These are phyloP conservation scores for Penicillium hesseltinei DNA, from an alignment of 2,329 filamentous ascomycete species.

Conservation along the genomic window DNA sequence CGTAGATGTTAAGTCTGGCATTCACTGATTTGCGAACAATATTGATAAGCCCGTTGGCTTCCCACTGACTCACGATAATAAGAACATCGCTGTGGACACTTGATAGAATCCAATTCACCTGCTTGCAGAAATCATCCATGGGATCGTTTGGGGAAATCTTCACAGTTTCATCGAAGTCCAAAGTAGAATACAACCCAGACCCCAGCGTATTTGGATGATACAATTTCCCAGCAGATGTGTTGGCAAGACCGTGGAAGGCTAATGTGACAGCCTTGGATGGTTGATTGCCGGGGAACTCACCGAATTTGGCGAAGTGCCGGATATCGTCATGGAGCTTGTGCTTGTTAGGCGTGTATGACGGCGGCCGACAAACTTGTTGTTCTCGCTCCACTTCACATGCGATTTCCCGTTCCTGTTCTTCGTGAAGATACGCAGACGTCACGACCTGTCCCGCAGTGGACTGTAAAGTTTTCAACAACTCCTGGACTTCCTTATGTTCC, in stretches of 20 bases:
- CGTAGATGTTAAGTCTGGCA: conserved; percentile 52
- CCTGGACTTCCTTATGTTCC: not conserved
- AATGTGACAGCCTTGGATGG: not conserved
- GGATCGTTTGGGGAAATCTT: conserved; percentile 39
- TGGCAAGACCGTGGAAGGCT: conserved; percentile 9
- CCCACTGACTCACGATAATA: conserved; percentile 59
- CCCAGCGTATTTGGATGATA: conserved; percentile 1
- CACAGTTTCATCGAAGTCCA: conserved; percentile 12
- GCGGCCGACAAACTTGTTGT: conserved; percentile 53
- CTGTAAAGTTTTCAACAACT: conserved; percentile 3
- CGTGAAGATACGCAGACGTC: conserved; percentile 50
- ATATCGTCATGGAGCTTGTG: conserved; percentile 11
- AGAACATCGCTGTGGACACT: conserved; percentile 28
- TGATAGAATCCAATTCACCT: conserved; percentile 57
- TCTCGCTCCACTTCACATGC: conserved; percentile 63
- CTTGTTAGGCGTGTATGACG: conserved; percentile 39
- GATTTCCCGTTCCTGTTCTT: conserved; percentile 65
- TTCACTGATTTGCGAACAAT: conserved; percentile 36
- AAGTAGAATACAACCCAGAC: not conserved
- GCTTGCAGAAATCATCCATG: conserved; percentile 51
- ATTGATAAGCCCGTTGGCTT: conserved; percentile 54
- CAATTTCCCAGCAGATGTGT: conserved; percentile 6
- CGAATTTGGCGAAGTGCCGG: conserved; percentile 5
- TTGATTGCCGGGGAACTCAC: not conserved
- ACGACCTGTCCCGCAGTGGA: conserved; percentile 42